These are phyloP conservation scores for Mycena belliarum DNA, from an alignment of 768 basidiomycete species.

Conservation along the genomic window DNA sequence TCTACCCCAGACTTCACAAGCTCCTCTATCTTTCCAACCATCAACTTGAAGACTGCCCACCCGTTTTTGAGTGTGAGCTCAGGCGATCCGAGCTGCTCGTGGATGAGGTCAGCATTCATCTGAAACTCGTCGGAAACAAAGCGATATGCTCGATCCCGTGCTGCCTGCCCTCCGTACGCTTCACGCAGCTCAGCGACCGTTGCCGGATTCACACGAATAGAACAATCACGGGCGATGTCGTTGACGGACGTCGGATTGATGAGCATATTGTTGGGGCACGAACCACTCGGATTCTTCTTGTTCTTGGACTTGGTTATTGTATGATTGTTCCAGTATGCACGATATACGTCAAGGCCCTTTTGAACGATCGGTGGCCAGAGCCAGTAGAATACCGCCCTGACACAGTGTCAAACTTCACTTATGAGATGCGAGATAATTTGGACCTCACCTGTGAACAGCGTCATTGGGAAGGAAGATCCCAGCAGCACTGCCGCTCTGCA, in stretches of 20 bases:
- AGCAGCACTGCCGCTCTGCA: background rate
- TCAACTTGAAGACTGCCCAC: background rate
- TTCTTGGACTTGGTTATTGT: background rate
- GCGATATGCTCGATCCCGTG: background rate
- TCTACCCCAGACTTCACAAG: background rate
- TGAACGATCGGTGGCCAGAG: constrained; percentile 3
- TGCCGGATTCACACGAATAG: background rate
- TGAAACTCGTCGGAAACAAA: constrained; percentile 1
- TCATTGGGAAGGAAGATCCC: background rate
- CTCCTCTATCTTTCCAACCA: background rate
- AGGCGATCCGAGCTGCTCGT: background rate
- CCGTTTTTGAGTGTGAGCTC: background rate
- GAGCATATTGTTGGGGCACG: constrained; percentile 7
- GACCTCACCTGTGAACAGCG: background rate
- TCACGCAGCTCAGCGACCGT: background rate
- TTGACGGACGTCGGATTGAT: background rate
- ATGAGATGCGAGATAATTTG: background rate
- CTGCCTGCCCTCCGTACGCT: background rate
- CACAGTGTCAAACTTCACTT: background rate
- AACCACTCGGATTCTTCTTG: background rate
- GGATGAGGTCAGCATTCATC: background rate
- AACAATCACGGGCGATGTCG: background rate
- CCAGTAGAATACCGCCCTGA: background rate
- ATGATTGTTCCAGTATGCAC: constrained; percentile 3
- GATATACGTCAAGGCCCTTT: background rate